Percentiles rank a stretch among this genome's conserved stretches.
These are phyloP conservation scores for Chalaropsis ovoidea DNA, from an alignment of 2,329 filamentous ascomycete genomes.

Conservation along the genomic window DNA sequence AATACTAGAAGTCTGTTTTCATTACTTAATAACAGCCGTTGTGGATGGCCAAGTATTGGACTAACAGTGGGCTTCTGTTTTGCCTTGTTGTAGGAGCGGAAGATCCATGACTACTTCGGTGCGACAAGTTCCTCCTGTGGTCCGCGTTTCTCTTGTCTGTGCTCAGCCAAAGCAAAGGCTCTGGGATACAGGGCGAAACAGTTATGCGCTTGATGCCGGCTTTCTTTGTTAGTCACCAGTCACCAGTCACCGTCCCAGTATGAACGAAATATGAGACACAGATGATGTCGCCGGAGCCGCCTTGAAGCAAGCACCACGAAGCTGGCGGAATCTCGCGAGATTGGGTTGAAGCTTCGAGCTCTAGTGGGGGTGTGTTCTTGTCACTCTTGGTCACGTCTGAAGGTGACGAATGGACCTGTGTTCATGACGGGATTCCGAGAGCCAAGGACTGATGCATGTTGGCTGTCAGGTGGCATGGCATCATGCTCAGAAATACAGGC, in stretches of 20 bases:
- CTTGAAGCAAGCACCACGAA: background rate
- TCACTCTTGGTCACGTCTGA: too few relatives aligned
- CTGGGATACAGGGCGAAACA: background rate
- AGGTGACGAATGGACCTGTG: too few relatives aligned
- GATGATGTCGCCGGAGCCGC: background rate
- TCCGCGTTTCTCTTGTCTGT: slow-evolving; percentile 2
- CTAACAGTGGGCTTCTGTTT: slow-evolving; percentile 6
- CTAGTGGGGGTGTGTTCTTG: background rate
- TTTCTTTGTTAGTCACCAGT: background rate
- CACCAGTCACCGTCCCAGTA: background rate
- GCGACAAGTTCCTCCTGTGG: slow-evolving; percentile 1
- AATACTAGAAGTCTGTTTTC: background rate
- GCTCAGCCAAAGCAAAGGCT: background rate
- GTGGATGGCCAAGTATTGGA: background rate
- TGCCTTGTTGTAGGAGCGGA: background rate
- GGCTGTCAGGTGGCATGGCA: background rate
- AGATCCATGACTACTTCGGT: slow-evolving; percentile 5
- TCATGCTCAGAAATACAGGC: background rate
- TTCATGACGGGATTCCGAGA: too few relatives aligned
- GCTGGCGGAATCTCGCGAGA: background rate
- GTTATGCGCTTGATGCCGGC: background rate
- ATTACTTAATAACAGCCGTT: slow-evolving; percentile 8
- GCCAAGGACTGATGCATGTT: too few relatives aligned
- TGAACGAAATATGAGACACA: background rate
- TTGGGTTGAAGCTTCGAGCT: background rate